Evolutionary conservation across 1,139 yeast species (phyloP).

Genomic region (Candida tetrigidarum): DNA sequence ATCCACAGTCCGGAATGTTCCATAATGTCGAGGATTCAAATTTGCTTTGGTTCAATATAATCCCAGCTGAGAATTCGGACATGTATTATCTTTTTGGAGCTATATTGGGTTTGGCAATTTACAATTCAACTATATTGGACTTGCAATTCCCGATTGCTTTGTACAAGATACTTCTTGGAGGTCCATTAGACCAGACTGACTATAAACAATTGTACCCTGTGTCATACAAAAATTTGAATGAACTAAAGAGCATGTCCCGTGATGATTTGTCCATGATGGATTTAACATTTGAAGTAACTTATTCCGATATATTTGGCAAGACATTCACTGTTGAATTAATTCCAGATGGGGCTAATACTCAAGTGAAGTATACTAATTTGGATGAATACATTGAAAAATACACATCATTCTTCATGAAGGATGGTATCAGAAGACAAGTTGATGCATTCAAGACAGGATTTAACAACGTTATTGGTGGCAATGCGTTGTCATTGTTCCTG

Average conservation of each 20-base stretch:
- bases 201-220: constrained; percentile 69
- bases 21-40: constrained; percentile 68
- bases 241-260: constrained; percentile 48
- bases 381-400: constrained; percentile 64
- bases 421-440: constrained; percentile 56
- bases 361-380: constrained; percentile 62
- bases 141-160: constrained; percentile 74
- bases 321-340: constrained; percentile 52
- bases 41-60: constrained; percentile 72
- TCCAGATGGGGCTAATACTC: constrained; percentile 53
- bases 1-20: constrained; percentile 67
- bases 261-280: constrained; percentile 35
- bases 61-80: constrained; percentile 50
- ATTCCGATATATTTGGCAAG: constrained; percentile 43
- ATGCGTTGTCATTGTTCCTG: constrained; percentile 75
- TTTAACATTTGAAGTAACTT: constrained; percentile 43
- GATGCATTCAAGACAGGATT: constrained; percentile 72
- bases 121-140: constrained; percentile 86
- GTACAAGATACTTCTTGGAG: constrained; percentile 72
- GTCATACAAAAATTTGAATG: constrained; percentile 59
- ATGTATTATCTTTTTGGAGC: constrained; percentile 81
- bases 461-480: constrained; percentile 75
- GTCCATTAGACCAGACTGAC: constrained; percentile 62
- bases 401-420: constrained; percentile 60
- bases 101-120: constrained; percentile 85